Conservation (phyloP, 305 asterid genomes). For the Solanum hybrid region DNA sequence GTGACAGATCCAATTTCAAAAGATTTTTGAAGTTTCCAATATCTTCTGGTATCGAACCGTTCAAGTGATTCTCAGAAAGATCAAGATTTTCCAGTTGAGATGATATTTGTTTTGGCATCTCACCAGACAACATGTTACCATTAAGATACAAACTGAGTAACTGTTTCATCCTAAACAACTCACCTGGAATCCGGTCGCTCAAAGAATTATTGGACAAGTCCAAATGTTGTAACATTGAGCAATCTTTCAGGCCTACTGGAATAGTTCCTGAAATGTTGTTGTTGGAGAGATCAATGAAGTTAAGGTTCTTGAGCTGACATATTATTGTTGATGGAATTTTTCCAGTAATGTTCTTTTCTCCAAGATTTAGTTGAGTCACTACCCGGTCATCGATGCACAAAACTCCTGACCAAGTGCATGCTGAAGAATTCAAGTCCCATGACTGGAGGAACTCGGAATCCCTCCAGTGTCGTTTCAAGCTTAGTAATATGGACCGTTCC, state of each 20-base stretch:
- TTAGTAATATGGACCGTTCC: background rate
- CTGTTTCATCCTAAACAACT: background rate
- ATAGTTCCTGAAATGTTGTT: slow-evolving; percentile 13
- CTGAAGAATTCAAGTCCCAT: background rate
- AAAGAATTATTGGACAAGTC: background rate
- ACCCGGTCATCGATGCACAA: background rate
- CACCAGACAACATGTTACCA: slow-evolving; percentile 24
- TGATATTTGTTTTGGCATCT: slow-evolving; percentile 38
- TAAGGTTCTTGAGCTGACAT: slow-evolving; percentile 15
- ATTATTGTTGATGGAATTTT: slow-evolving; percentile 8
- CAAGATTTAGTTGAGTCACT: slow-evolving; percentile 9
- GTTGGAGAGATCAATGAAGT: background rate
- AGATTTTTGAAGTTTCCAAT: background rate
- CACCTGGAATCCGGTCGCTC: background rate
- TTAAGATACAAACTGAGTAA: background rate
- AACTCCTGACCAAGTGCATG: background rate
- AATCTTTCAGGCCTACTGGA: slow-evolving; percentile 9
- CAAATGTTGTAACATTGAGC: background rate
- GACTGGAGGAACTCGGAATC: background rate
- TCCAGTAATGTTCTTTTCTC: slow-evolving; percentile 8
- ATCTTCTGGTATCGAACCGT: no score
- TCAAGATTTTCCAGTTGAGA: background rate
- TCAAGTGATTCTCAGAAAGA: background rate
- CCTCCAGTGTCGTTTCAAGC: background rate
- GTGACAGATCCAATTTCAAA: slow-evolving; percentile 10